Evolutionary conservation across 371 early-diverging fungal species (phyloP).

Genomic region (Mortierella polycephala): DNA sequence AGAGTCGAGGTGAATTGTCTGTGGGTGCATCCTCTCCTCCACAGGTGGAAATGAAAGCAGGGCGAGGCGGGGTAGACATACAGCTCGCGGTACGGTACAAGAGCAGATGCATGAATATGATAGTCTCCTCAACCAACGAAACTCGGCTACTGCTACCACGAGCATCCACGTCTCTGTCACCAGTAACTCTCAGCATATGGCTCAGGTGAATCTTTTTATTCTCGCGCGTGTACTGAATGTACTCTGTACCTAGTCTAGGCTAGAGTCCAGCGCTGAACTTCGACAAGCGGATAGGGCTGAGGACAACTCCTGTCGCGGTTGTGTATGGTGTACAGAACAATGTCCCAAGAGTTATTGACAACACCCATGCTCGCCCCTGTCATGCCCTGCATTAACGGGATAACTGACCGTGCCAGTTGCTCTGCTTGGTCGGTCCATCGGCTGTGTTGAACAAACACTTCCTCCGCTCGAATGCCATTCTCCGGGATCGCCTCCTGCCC

Average conservation of each 20-base stretch:
- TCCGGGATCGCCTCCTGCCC: background rate
- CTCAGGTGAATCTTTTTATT: too few relatives aligned
- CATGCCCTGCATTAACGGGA: slow-evolving; percentile 6
- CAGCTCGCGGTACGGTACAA: too few relatives aligned
- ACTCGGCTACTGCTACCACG: too few relatives aligned
- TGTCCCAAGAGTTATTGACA: slow-evolving; percentile 32
- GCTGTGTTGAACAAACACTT: background rate
- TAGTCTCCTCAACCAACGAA: too few relatives aligned
- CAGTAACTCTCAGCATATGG: background rate
- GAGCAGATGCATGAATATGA: too few relatives aligned
- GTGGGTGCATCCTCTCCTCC: too few relatives aligned
- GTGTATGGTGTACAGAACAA: slow-evolving; percentile 36
- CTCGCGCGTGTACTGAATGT: too few relatives aligned
- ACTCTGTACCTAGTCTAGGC: background rate
- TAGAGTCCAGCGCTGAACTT: slow-evolving; percentile 34
- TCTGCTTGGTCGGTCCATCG: slow-evolving; percentile 15
- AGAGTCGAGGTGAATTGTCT: too few relatives aligned
- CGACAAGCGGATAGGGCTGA: slow-evolving; percentile 22
- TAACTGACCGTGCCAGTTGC: background rate
- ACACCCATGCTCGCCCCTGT: background rate
- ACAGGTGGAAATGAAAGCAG: too few relatives aligned
- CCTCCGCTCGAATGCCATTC: background rate
- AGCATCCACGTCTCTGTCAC: too few relatives aligned
- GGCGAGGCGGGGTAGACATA: too few relatives aligned
- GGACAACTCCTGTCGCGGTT: slow-evolving; percentile 9